Evolutionary conservation across 257 asterid genomes (phyloP), one percentile per base, ranked within the genome.

Genomic region (Verbascum thapsus): DNA sequence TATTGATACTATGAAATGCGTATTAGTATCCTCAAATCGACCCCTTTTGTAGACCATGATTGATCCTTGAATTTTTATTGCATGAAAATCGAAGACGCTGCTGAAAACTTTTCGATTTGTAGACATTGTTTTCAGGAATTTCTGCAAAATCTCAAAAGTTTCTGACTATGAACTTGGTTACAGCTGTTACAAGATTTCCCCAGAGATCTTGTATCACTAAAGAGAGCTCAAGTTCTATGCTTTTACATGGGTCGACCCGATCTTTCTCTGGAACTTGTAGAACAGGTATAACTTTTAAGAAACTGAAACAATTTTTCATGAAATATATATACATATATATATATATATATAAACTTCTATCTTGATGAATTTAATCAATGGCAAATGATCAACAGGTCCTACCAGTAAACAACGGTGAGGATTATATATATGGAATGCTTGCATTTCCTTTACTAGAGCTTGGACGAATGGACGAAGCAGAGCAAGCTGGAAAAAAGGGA

Each of bases 401-500:
- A 40, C 83, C 89, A 40, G 38, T 67, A 34, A 92, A 92, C 73
- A 85, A 71, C 56, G 63, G 50, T 40, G 85, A 79, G 68, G 83
- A 80, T 38, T 92, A 81, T 70, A 78, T 92, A 64, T 81, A 92
- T 53, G 96, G 98, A 58, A 83, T 92, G 96, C 94, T 87, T 59
- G 98, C 98, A 15, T 92, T 92, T 79, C 68, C 96, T 10, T 73
- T 92, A 52, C 70, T 92, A 53, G 98, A 92, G 87, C 94, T 92
- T 41, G 94, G 97, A 62, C 86, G 67, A 64, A 78, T 86, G 76
- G 81, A 54, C 51, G 97, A 84, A 44, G 98, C 98, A 17, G 88
- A 82, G 63, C 64, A 73, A 65, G 97, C 97, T 61, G 96, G 84
- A 19, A 83, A 75, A 62, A 79, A 42, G 67, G 98, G 95, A 61